Evolutionary conservation across 2,329 filamentous ascomycete genomes (phyloP), one percentile per base, ranked within the genome.

Genomic region (Anthostomella pinea): DNA sequence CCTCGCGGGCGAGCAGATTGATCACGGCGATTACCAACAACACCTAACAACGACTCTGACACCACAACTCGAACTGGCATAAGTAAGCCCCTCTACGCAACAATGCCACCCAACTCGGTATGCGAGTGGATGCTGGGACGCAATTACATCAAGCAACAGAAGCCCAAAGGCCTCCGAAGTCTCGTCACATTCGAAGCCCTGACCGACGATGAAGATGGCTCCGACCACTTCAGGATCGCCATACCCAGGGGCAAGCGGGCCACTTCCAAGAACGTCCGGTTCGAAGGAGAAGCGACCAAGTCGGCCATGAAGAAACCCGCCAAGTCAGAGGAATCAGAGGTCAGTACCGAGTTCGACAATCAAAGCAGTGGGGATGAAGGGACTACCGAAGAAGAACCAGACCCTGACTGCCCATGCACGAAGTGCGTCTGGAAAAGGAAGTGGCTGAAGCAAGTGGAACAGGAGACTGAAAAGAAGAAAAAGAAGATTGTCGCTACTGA

Each of bases 151-250:
- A 32, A 24, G 2, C 35, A 20, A 10, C 29, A 30, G 15, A 42
- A 31, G 10, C 33, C 30, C 3, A 46, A 24, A 7, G 21, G 30
- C 20, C 38, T 35, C 23, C 51, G 54, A 6, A 38, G 23, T 5
- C 41, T 57, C 4, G 45, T 52, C 15, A 34, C 68, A 25, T 59
- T 68, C 33, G 67, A 72, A 45, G 68, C 68, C 59, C 56, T 65
- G 10, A 75, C 73, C 8, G 72, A 78, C 42, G 72, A 77, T 27
- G 70, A 74, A 37, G 65, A 63, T n/a, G 66, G 69, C 6, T 60
- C 66, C 17, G 73, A 78, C 34, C 68, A 63, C 3, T 53, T 77
- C 35, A 64, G 57, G 13, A 54, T 78, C 23, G 72, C 69, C 2
- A 72, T 73, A 33, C 72, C 73, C 1, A 67, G 71, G 34, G 56